Base-by-base conservation (phyloP, 2,329 filamentous ascomycete species). In the Penicillium sp. region DNA sequence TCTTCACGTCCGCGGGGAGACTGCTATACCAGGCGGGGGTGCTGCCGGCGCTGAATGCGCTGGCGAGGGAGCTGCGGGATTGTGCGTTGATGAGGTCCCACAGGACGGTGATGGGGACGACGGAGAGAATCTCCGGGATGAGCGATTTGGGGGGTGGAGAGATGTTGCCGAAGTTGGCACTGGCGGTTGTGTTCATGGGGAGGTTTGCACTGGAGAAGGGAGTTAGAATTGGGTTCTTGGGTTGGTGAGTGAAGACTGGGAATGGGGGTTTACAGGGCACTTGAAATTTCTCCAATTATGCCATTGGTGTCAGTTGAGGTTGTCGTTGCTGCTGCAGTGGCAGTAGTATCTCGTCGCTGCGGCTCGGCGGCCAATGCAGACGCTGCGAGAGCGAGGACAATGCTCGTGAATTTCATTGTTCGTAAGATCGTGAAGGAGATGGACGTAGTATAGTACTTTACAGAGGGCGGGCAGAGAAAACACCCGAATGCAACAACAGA, bases 1-100 rank as follows among this genome's bases (percentile, higher is more conserved):
- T 71, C 61, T 75, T 70, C n/a, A 72, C 70, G 2, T 71, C 67
- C 5, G 67, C 62, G 0, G 73, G 74, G 0, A 76, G 66, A 34
- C 62, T 64, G 12, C 55, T 49, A 22, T 75, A 76, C 74, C 73
- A 75, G 34, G 62, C 60, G 0, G 74, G 72, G 0, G 73, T 75
- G 42, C 58, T 68, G 0, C 73, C 73, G 10, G 71, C 72, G 8
- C 69, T 63, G 55, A 74, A 69, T 8, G 74, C 65, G 39, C 67
- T 70, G 7, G 71, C 70, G 5, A 76, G 62, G 0, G 71, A 63
- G 38, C 67, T 71, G 51, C 73, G 72, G 31, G 69, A 67, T 6
- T 60, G 50, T 1, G 71, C 69, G 31, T 74, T 61, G 34, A 75
- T 51, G 0, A 76, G 60, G 28, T 75, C 68, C 34, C 67, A 64